phyloP scores from a whole-genome alignment of 2,329 filamentous ascomycete species.

The Kalmusia sp. region DNA sequence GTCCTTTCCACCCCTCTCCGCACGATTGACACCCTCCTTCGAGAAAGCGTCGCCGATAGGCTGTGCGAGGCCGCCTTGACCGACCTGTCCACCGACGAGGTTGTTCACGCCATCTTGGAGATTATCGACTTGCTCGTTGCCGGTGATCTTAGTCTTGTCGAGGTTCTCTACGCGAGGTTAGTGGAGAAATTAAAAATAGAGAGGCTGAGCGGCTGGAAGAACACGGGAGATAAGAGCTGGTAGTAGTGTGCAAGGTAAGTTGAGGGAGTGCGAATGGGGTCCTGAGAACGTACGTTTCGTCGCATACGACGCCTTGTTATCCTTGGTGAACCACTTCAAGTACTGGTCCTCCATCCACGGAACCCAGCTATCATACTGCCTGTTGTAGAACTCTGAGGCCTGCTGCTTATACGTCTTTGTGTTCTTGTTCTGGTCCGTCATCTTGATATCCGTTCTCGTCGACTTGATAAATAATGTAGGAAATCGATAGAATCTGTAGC shows the following conservation, averaged over 20 bases:
- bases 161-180: constrained; percentile 62
- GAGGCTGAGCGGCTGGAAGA: too few species aligned
- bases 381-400: constrained; percentile 65
- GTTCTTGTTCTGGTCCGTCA: constrained; percentile 15
- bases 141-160: constrained; percentile 73
- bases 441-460: constrained; percentile 2
- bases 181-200: too few species aligned
- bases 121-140: constrained; percentile 69
- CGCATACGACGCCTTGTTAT: constrained; percentile 77
- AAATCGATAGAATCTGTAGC: background rate
- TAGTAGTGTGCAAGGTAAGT: background rate
- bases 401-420: constrained; percentile 40
- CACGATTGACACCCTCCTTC: constrained; percentile 70
- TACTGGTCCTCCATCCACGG: constrained; percentile 79
- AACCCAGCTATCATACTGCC: constrained; percentile 77
- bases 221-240: too few species aligned
- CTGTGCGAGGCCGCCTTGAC: constrained; percentile 71
- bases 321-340: constrained; percentile 74
- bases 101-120: constrained; percentile 72
- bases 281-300: constrained; percentile 65
- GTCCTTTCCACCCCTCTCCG: constrained; percentile 70
- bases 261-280: background rate
- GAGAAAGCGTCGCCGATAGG: constrained; percentile 68
- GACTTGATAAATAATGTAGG: too few species aligned
- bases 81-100: constrained; percentile 68